Conservation (phyloP, 148 eudicot species). For the Chenopodium album region DNA sequence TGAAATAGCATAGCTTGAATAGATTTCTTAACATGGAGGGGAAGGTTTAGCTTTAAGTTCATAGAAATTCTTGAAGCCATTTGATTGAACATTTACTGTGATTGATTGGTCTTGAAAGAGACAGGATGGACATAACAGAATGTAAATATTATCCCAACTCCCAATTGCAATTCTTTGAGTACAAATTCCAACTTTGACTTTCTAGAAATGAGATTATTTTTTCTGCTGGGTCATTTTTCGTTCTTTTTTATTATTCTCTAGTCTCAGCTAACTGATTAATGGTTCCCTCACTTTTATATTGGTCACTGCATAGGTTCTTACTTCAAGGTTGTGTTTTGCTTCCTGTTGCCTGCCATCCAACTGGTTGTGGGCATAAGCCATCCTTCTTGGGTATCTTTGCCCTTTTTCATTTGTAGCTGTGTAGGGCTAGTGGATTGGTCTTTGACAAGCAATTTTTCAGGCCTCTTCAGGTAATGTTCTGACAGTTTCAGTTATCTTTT, state of each 20-base stretch:
- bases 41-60: too few relatives aligned
- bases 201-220: too few relatives aligned
- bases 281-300: constrained; percentile 22
- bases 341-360: constrained; percentile 76
- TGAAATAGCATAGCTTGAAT: too few relatives aligned
- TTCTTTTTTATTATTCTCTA: neutral
- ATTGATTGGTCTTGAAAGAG: too few relatives aligned
- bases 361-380: constrained; percentile 82
- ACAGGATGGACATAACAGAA: too few relatives aligned
- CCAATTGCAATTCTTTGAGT: too few relatives aligned
- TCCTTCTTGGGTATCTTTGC: constrained; percentile 94
- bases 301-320: constrained; percentile 53
- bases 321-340: constrained; percentile 67
- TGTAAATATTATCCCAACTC: too few relatives aligned
- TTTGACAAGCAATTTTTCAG: constrained; percentile 89
- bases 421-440: constrained; percentile 97
- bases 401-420: constrained; percentile 89
- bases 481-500: neutral
- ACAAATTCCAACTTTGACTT: too few relatives aligned
- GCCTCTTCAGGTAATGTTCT: constrained; percentile 48
- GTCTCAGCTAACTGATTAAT: constrained; percentile 12
- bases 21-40: too few relatives aligned
- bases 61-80: too few relatives aligned
- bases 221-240: neutral
- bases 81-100: too few relatives aligned